Conservation (phyloP, 306 rosid genomes). For the Glycine latifolia region DNA sequence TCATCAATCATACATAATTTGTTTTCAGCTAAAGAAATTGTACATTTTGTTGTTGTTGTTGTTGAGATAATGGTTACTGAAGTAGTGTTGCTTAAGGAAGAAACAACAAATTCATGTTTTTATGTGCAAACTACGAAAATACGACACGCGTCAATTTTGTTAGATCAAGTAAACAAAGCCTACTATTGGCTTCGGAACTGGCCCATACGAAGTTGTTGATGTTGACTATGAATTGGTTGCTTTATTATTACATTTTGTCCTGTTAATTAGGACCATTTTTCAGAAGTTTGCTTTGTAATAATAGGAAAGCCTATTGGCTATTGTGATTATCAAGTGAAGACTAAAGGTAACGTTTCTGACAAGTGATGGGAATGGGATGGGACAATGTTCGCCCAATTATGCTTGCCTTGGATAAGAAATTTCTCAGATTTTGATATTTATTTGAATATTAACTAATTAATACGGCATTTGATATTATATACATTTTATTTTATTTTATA, state of each 20-base stretch:
- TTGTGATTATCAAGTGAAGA: background rate
- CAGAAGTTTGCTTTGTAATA: background rate
- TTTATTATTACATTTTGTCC: background rate
- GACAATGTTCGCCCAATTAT: background rate
- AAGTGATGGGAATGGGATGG: background rate
- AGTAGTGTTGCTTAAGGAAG: background rate
- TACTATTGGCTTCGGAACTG: background rate
- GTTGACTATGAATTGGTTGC: constrained; percentile 31
- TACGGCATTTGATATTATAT: too few species aligned
- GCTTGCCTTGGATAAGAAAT: background rate
- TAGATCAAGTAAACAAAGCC: background rate
- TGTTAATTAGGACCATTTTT: background rate
- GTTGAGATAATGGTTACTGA: background rate
- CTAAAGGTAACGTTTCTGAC: background rate
- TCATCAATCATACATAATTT: background rate
- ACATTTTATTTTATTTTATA: too few species aligned
- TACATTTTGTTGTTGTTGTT: background rate
- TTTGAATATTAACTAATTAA: background rate
- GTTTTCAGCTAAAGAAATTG: background rate
- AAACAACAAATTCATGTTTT: background rate
- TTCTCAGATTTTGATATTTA: background rate
- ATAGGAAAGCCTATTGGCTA: background rate
- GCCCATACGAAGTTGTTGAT: constrained; percentile 11
- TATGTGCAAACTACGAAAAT: background rate
- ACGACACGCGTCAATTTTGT: background rate